Conservation (phyloP, 75 land plant genomes). For the Pinus taeda region DNA sequence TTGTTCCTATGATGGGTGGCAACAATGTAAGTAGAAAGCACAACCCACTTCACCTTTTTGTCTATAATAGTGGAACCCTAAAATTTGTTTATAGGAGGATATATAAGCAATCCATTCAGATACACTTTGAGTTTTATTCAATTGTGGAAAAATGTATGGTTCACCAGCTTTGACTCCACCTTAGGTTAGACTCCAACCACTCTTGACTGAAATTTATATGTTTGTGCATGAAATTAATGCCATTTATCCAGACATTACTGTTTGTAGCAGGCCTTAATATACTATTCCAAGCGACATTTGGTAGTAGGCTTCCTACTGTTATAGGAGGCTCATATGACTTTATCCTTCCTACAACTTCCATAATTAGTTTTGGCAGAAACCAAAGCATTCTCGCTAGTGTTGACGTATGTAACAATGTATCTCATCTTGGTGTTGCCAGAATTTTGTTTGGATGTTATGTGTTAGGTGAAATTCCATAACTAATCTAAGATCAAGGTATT, state of each 20-base stretch:
- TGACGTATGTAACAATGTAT: slow-evolving; percentile 24
- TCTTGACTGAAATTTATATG: neutral
- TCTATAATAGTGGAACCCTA: no score
- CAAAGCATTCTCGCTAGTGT: slow-evolving; percentile 31
- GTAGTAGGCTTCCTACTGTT: slow-evolving; percentile 81
- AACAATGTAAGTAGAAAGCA: slow-evolving; percentile 50
- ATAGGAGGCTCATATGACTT: slow-evolving; percentile 81
- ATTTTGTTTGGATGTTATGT: neutral
- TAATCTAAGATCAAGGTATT: neutral
- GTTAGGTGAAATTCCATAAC: no score
- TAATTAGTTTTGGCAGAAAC: slow-evolving; percentile 53
- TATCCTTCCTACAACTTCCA: slow-evolving; percentile 65
- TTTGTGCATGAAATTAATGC: slow-evolving; percentile 65
- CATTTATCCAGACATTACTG: slow-evolving; percentile 65
- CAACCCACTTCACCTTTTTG: neutral
- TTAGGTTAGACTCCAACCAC: neutral
- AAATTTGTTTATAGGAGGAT: neutral
- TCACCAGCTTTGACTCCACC: neutral
- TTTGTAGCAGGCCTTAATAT: slow-evolving; percentile 87
- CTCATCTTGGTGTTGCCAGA: neutral
- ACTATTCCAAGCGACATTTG: slow-evolving; percentile 62
- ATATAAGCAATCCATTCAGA: neutral
- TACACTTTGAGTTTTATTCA: neutral
- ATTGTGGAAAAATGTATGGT: neutral
- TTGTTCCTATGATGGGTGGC: slow-evolving; percentile 88